These are phyloP conservation scores for Botrytis porri DNA, from an alignment of 2,329 filamentous ascomycete species.

Conservation along the genomic window DNA sequence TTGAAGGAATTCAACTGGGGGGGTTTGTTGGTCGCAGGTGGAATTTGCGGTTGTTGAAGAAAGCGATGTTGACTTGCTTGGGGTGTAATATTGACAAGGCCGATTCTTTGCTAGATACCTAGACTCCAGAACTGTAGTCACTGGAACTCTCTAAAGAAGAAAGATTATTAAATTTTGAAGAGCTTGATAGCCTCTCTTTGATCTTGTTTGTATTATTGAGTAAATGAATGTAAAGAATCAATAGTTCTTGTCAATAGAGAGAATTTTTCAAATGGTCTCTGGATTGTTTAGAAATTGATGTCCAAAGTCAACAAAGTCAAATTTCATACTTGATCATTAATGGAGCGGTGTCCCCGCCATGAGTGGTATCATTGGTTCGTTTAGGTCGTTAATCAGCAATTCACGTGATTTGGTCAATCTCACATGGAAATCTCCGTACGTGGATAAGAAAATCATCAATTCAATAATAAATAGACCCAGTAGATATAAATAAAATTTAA, in stretches of 20 bases:
- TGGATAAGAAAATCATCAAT: not conserved
- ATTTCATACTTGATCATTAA: conserved; percentile 7
- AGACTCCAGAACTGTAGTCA: not conserved
- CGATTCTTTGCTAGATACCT: not conserved
- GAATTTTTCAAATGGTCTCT: conserved; percentile 4
- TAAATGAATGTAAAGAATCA: conserved; percentile 32
- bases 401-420: conserved; percentile 2
- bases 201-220: not conserved
- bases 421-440: conserved; percentile 3
- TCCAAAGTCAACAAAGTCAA: conserved; percentile 5
- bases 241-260: conserved; percentile 10
- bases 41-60: conserved; percentile 18
- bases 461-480: not conserved
- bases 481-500: not conserved
- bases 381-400: not conserved
- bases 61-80: conserved; percentile 21
- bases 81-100: not conserved
- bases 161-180: conserved; percentile 1
- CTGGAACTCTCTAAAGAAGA: not conserved
- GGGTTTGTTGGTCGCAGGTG: conserved; percentile 6
- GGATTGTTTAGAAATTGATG: conserved; percentile 18
- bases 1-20: conserved; percentile 4
- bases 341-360: not conserved
- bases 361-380: not conserved
- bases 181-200: not conserved